Evolutionary conservation across 805 yeast species (phyloP).

Genomic region (Ogataea trehalophila): DNA sequence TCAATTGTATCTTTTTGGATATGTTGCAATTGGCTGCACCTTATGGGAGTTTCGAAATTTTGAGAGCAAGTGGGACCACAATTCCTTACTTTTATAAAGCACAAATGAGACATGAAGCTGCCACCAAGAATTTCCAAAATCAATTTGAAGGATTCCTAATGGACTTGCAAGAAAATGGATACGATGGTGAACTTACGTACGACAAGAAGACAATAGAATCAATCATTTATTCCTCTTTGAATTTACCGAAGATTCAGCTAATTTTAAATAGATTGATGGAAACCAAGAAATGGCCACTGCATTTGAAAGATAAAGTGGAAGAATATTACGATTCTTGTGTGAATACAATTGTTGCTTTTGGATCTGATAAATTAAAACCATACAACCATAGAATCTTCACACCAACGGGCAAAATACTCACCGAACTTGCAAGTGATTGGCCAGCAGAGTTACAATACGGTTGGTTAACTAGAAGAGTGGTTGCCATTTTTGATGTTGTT

Average conservation of each 20-base stretch:
- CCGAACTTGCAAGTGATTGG: constrained; percentile 84
- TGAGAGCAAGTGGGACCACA: constrained; percentile 76
- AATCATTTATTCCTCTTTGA: constrained; percentile 64
- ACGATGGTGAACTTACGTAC: constrained; percentile 29
- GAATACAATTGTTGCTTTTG: constrained; percentile 78
- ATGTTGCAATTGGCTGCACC: constrained; percentile 63
- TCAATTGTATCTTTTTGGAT: constrained; percentile 79
- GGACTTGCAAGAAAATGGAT: constrained; percentile 29
- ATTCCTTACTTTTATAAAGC: constrained; percentile 92
- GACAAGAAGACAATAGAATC: constrained; percentile 52
- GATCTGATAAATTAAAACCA: constrained; percentile 45
- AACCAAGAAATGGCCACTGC: constrained; percentile 40
- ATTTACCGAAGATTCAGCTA: constrained; percentile 65
- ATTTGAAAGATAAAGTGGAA: constrained; percentile 26
- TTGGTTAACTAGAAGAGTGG: constrained; percentile 83
- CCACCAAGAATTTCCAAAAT: constrained; percentile 58
- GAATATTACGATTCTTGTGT: constrained; percentile 48
- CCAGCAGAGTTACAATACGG: constrained; percentile 83
- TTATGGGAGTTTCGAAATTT: constrained; percentile 68
- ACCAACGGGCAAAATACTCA: constrained; percentile 83
- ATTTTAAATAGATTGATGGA: constrained; percentile 58
- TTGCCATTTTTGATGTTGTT: constrained; percentile 54
- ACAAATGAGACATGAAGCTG: constrained; percentile 91
- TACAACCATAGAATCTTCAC: constrained; percentile 72
- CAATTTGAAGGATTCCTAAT: constrained; percentile 39